Evolutionary conservation across 2,329 filamentous ascomycete genomes (phyloP).

Genomic region (Colletotrichum kahawae): DNA sequence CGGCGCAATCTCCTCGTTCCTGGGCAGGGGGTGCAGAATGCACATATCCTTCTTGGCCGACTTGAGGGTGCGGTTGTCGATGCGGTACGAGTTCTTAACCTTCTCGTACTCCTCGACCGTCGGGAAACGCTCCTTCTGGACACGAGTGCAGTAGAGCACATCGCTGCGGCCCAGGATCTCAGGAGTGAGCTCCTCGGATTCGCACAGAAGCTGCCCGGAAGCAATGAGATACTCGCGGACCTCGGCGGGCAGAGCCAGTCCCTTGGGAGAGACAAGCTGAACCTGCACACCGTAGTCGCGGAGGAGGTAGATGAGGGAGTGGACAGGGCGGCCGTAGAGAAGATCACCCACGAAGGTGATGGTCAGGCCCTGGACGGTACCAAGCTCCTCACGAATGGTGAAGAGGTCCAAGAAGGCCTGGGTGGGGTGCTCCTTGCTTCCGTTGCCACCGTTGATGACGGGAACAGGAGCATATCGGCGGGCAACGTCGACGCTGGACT

Average conservation of each 20-base stretch:
- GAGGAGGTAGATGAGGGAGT: slow-evolving; percentile 92
- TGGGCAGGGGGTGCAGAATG: slow-evolving; percentile 92
- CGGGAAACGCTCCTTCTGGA: slow-evolving; percentile 96
- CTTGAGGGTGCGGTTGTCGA: slow-evolving; percentile 90
- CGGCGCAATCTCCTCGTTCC: slow-evolving; percentile 91
- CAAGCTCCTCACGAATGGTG: slow-evolving; percentile 96
- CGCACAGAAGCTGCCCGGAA: slow-evolving; percentile 78
- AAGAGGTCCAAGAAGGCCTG: slow-evolving; percentile 98
- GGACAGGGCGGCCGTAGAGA: slow-evolving; percentile 90
- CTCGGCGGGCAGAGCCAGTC: slow-evolving; percentile 76
- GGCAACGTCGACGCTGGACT: slow-evolving; percentile 79
- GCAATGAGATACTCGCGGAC: slow-evolving; percentile 74
- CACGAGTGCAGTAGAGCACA: slow-evolving; percentile 94
- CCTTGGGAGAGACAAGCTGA: slow-evolving; percentile 86
- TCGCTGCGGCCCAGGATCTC: slow-evolving; percentile 88
- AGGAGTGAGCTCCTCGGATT: slow-evolving; percentile 80
- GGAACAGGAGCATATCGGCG: slow-evolving; percentile 89
- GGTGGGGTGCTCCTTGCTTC: slow-evolving; percentile 93
- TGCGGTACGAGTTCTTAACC: slow-evolving; percentile 86
- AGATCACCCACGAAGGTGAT: slow-evolving; percentile 97
- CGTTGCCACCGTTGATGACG: slow-evolving; percentile 97
- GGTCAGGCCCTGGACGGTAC: slow-evolving; percentile 91
- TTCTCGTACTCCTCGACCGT: slow-evolving; percentile 80
- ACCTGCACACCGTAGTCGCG: slow-evolving; percentile 95
- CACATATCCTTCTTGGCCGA: slow-evolving; percentile 92